Conservation (phyloP, 805 yeast species). For the Yarrowia keelungensis region DNA sequence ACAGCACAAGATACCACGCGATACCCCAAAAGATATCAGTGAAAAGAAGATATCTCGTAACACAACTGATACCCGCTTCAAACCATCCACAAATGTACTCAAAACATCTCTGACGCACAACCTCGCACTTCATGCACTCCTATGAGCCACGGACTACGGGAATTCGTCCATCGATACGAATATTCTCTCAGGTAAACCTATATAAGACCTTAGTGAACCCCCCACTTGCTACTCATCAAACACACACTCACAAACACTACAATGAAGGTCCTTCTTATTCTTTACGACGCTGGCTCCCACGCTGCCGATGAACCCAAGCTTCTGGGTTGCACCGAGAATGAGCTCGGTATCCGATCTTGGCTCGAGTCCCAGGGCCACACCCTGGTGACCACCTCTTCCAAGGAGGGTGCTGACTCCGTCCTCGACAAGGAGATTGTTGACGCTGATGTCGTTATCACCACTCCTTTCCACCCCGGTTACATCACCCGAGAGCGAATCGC, state of each 20-base stretch:
- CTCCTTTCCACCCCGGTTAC: constrained; percentile 15
- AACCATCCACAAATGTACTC: no score
- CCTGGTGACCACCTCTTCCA: constrained; percentile 9
- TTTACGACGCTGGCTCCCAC: constrained; percentile 13
- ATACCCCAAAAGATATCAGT: not conserved
- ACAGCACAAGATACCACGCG: not conserved
- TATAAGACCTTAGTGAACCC: not conserved
- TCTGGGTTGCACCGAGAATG: constrained; percentile 11
- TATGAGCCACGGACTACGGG: constrained; percentile 1
- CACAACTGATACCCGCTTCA: no score
- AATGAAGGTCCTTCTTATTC: constrained; percentile 15
- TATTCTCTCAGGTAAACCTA: not conserved
- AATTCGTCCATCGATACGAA: not conserved
- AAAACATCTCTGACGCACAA: no score
- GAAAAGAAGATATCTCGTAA: no score
- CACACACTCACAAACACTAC: not conserved
- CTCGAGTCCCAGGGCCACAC: constrained; percentile 15
- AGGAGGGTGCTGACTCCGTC: constrained; percentile 4
- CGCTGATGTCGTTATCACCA: constrained; percentile 7
- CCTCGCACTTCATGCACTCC: no score
- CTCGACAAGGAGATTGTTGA: constrained; percentile 12
- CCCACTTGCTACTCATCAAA: not conserved
- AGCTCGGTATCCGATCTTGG: constrained; percentile 11
- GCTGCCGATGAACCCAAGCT: constrained; percentile 14
- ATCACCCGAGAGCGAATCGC: constrained; percentile 16